These are phyloP conservation scores for Nectriaceae sp. DNA, from an alignment of 2,329 filamentous ascomycete species.

Conservation along the genomic window DNA sequence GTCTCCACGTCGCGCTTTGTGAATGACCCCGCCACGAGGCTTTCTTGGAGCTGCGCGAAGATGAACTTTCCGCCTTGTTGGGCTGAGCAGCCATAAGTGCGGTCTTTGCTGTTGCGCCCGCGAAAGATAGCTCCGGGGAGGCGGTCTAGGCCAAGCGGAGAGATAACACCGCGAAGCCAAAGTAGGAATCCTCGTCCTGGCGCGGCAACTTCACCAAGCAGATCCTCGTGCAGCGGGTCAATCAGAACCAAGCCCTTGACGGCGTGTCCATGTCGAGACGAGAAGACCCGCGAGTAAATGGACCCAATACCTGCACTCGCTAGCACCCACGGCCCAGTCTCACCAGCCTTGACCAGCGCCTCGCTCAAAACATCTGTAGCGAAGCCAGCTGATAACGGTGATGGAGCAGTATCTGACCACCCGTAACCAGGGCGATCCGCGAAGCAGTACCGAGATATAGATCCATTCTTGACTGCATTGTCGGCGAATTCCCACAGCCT, in stretches of 20 bases:
- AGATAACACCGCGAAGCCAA: constrained; percentile 84
- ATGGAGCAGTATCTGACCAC: constrained; percentile 89
- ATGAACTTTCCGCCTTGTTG: constrained; percentile 82
- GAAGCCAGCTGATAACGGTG: constrained; percentile 90
- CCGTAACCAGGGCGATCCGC: constrained; percentile 89
- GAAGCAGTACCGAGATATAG: constrained; percentile 89
- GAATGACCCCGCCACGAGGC: constrained; percentile 80
- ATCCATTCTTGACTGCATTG: constrained; percentile 73
- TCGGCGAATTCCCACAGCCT: constrained; percentile 81
- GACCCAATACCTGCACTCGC: constrained; percentile 85
- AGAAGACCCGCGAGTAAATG: constrained; percentile 89
- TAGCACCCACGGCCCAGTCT: constrained; percentile 86
- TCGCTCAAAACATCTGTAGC: constrained; percentile 87
- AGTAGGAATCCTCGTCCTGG: constrained; percentile 77
- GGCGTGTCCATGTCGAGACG: constrained; percentile 74
- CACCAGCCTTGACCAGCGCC: constrained; percentile 76
- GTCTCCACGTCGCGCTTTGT: constrained; percentile 80
- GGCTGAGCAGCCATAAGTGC: constrained; percentile 78
- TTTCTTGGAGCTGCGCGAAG: constrained; percentile 92
- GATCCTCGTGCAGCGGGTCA: constrained; percentile 86
- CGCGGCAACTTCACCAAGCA: constrained; percentile 67
- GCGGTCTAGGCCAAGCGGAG: constrained; percentile 82
- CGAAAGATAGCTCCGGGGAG: constrained; percentile 79
- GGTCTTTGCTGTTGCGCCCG: constrained; percentile 78
- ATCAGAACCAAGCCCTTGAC: constrained; percentile 81